A percentile compares a stretch with the other conserved stretches of the same genome.
Conservation (phyloP, 805 yeast genomes). For the Saccharomycopsis javanensis region DNA sequence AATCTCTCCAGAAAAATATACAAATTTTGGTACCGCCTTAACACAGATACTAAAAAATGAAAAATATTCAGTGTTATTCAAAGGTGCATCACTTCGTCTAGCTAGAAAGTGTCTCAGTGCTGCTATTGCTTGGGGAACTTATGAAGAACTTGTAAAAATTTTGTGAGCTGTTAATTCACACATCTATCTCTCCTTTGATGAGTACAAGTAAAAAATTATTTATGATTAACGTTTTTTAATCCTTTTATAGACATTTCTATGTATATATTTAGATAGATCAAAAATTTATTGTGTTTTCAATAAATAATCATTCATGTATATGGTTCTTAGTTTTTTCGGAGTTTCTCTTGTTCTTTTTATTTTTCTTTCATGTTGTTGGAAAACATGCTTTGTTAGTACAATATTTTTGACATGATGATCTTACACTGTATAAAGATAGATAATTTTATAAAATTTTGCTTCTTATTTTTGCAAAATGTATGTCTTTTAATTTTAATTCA, state of each 20-base stretch:
- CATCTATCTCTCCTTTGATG: neutral
- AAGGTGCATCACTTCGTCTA: constrained; percentile 75
- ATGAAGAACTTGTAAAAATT: constrained; percentile 67
- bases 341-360: no score
- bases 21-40: constrained; percentile 33
- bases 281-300: neutral
- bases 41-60: constrained; percentile 33
- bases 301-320: neutral
- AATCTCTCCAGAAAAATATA: constrained; percentile 43
- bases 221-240: neutral
- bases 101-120: constrained; percentile 84
- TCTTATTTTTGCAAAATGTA: no score
- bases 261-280: neutral
- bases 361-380: no score
- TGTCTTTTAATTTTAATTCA: no score
- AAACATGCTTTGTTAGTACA: no score
- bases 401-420: no score
- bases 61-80: constrained; percentile 51
- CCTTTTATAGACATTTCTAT: neutral
- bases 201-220: neutral
- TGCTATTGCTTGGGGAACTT: constrained; percentile 95
- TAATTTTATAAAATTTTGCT: no score
- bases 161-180: neutral
- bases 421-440: no score
- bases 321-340: no score